Evolutionary conservation across 2,329 filamentous ascomycete genomes (phyloP).

Genomic region (Fonsecaea pedrosoi): DNA sequence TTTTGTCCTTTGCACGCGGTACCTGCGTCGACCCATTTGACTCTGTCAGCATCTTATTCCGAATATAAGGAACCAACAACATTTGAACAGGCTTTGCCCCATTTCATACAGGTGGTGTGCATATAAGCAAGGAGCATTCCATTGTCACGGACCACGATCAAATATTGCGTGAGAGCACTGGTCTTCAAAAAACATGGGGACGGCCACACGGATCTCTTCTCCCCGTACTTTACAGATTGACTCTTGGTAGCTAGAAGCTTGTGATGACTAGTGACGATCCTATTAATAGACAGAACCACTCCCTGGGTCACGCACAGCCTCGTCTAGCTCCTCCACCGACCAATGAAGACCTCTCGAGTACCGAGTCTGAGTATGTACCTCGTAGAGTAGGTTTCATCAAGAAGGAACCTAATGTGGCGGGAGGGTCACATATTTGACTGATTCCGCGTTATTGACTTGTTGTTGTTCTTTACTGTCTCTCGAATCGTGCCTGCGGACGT

Average conservation of each 20-base stretch:
- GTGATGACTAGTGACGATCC: not conserved
- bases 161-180: not conserved
- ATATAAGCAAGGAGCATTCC: not conserved
- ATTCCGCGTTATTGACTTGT: not conserved
- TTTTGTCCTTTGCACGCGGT: not conserved
- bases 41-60: slow-evolving; percentile 9
- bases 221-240: not conserved
- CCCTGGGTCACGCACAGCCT: not conserved
- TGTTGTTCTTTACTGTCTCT: not conserved
- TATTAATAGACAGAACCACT: slow-evolving; percentile 20
- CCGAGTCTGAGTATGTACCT: no score
- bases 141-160: not conserved
- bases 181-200: not conserved
- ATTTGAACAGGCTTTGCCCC: not conserved
- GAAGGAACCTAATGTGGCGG: not conserved
- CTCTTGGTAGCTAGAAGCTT: slow-evolving; percentile 2
- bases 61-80: slow-evolving; percentile 9
- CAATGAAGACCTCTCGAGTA: not conserved
- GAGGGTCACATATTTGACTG: not conserved
- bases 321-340: not conserved
- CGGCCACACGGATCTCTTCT: not conserved
- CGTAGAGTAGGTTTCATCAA: not conserved
- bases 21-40: slow-evolving; percentile 10
- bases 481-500: not conserved
- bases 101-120: not conserved